Base-by-base conservation (phyloP, 805 yeast species). In the Yamadazyma sp. region DNA sequence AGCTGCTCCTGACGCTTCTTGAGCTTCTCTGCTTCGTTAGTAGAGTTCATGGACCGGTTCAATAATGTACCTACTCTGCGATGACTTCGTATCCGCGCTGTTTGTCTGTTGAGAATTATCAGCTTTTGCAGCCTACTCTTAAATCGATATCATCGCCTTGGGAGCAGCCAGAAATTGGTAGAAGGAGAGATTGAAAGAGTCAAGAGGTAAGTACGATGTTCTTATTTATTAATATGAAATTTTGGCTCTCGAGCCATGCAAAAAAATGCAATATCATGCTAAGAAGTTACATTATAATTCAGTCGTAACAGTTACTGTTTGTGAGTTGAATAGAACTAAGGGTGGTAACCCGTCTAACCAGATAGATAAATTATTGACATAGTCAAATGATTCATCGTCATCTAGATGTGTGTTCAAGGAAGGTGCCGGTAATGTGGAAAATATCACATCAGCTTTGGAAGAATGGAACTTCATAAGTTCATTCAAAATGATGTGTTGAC, bases 221-320 rank as follows among this genome's bases (percentile, higher is more conserved):
- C n/a, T n/a, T n/a, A n/a, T n/a, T n/a, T n/a, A n/a, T n/a, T n/a
- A n/a, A n/a, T n/a, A n/a, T n/a, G n/a, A n/a, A n/a, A n/a, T n/a
- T n/a, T n/a, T n/a, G n/a, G n/a, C n/a, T n/a, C n/a, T n/a, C n/a
- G n/a, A n/a, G n/a, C n/a, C n/a, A n/a, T n/a, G n/a, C n/a, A n/a
- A n/a, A n/a, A n/a, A n/a, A n/a, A n/a, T n/a, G n/a, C n/a, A n/a
- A 9, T 11, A 11, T 9, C 23, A 9, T 22, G 23, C 23, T 9
- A 9, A 22, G 11, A 9, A 12, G 27, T n/a, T 25, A n/a, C n/a
- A 11, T 36, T 37, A 89, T 43, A 91, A 65, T 22, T 95, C 93
- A 5, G 97, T 89, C 0, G 98, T 91, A 2, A 91, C 98, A 0
- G 98, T 93, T 70, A 93, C 88, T 0, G 95, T 83, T 62, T 87